A percentile compares a stretch with the other conserved stretches of the same genome.
phyloP scores from a whole-genome alignment of 2,329 filamentous ascomycete genomes.

The Botryosphaeria dothidea region DNA sequence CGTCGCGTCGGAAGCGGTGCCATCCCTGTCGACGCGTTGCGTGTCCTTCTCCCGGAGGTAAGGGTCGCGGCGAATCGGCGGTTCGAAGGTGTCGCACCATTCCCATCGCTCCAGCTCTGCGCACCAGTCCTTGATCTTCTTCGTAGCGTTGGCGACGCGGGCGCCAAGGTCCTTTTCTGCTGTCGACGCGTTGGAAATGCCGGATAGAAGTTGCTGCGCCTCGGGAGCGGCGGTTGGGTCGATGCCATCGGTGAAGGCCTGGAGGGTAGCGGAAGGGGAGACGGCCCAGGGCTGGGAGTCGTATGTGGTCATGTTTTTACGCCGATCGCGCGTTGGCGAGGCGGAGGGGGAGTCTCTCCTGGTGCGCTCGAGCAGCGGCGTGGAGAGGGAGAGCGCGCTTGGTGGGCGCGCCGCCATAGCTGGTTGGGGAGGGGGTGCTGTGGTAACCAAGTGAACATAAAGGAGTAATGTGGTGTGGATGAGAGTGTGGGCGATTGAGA shows the following conservation, averaged over 20 bases:
- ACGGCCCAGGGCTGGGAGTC: conserved; percentile 23
- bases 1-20: neutral
- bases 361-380: conserved; percentile 15
- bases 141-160: conserved; percentile 68
- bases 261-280: conserved; percentile 43
- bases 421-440: conserved; percentile 23
- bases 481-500: conserved; percentile 19
- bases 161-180: conserved; percentile 71
- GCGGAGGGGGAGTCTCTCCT: conserved; percentile 14
- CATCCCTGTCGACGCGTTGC: conserved; percentile 8
- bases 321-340: conserved; percentile 20
- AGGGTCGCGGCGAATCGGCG: conserved; percentile 27
- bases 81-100: conserved; percentile 56
- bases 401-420: conserved; percentile 36
- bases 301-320: conserved; percentile 14
- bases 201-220: conserved; percentile 47
- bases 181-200: conserved; percentile 63
- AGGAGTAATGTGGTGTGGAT: conserved; percentile 37
- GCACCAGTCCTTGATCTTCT: conserved; percentile 72
- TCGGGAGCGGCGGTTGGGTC: conserved; percentile 44
- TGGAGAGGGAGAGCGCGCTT: conserved; percentile 23
- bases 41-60: conserved; percentile 23
- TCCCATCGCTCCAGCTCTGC: conserved; percentile 67
- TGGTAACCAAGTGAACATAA: conserved; percentile 16
- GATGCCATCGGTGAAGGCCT: conserved; percentile 45